Evolutionary conservation across 2,329 filamentous ascomycete species (phyloP), one percentile per base, ranked within the genome.

Genomic region (Zymoseptoria tritici): DNA sequence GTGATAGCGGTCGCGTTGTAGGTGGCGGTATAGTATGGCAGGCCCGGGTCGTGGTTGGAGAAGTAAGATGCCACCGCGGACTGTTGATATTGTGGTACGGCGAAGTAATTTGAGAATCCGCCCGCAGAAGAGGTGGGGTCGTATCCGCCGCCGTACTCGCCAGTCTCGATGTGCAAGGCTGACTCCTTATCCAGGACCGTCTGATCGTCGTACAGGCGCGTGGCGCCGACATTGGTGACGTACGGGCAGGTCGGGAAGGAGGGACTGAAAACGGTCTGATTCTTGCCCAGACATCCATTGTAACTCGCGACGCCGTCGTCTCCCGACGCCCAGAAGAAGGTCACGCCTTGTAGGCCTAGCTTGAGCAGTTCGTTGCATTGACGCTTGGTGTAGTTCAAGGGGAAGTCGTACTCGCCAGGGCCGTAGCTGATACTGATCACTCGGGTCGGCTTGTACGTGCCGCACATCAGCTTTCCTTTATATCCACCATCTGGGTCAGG

Each of bases 401-500:
- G 82, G 21, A 83, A 73, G 26, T 79, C 78, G 1, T 71, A 70
- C 70, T 85, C 81, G 36, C 77, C 74, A 51, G 79, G 79, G 52
- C 80, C 80, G 68, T 85, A 85, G 4, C 80, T 83, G 65, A 83
- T 79, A 42, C 77, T 80, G 60, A 85, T 77, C 2, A 83, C 81
- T 57, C 81, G 79, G 6, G 81, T 80, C 2, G 80, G 78, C 61
- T 78, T 73, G 71, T 77, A 81, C 11, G 72, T 71, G 3, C 78
- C 79, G 58, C 79, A 79, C 54, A 75, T 72, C 11, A 73, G 63
- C 4, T 70, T 64, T 13, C 79, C 79, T 57, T 77, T 77, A 70
- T 82, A 83, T 3, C 81, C 81, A 9, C 72, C 76, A 19, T 72
- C 73, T 8, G 69, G 68, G 26, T 9, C 7, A 2, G 75, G 71